Base-by-base conservation (phyloP, 2,329 filamentous ascomycete genomes). In the Pestalotiopsis sp. region DNA sequence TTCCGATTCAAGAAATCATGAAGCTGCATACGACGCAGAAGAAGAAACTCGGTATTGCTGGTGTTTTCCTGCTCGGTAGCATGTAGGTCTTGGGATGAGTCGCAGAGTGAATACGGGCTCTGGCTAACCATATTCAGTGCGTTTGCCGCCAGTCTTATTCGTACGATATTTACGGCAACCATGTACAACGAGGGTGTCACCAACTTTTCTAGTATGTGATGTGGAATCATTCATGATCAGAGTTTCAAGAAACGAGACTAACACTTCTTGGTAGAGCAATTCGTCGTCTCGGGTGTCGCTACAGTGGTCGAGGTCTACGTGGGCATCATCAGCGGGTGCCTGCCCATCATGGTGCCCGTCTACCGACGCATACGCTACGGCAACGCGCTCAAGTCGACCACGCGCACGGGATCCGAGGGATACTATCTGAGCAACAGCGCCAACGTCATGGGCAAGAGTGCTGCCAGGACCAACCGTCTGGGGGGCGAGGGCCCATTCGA, bases 251-350 rank as follows among this genome's bases (percentile, higher is more conserved):
- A 36, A 36, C 23, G 25, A 20, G 17, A 52, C 69, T 65, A 31
- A 66, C 6, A 52, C n/a, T 14, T 23, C 3, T 9, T 52, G 45
- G 39, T 45, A 68, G 67, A 70, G 39, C 69, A 69, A 67, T 62
- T 69, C 39, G 57, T 59, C 23, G 57, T 59, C 25, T 25, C 69
- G 3, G 59, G 65, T 17, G 45, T 66, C 5, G 65, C 70, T 14
- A 70, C 69, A 2, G 65, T 69, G 4, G 52, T 70, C 39, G 72
- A 74, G 52, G 66, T 72, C 27, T 73, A 73, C 62, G 67, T 69
- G 17, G 69, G 67, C 27, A 68, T 74, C 64, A 73, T 72, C 3
- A 71, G 72, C 27, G 69, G 71, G 14, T 73, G 72, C 67, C 63
- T 72, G 5, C 71, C 70, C 2, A 67, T 67, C n/a, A 41, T 73